A percentile compares a stretch with the other conserved stretches of the same genome.
phyloP scores from a whole-genome alignment of 306 rosid species.

The Boehmeria nivea region DNA sequence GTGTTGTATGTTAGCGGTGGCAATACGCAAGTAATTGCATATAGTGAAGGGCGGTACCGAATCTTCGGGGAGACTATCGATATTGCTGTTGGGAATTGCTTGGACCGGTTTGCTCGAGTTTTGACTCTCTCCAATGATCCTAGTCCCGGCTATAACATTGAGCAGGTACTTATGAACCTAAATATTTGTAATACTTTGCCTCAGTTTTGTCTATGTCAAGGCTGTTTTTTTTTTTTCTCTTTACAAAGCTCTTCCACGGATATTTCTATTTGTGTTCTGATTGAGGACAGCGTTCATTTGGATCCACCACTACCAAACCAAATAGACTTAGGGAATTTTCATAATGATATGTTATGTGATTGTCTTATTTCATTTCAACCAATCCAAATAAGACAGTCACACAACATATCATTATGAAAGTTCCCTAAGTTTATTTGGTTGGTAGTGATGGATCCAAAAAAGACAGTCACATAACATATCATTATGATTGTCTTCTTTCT shows the following conservation, averaged over 20 bases:
- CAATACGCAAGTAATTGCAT: slow-evolving; percentile 89
- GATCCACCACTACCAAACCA: too few relatives aligned
- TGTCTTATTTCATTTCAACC: too few relatives aligned
- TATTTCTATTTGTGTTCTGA: too few relatives aligned
- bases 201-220: neutral
- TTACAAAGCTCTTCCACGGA: neutral
- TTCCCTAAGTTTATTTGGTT: too few relatives aligned
- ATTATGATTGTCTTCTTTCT: too few relatives aligned
- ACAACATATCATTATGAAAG: too few relatives aligned
- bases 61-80: slow-evolving; percentile 95
- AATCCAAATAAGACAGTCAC: too few relatives aligned
- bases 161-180: slow-evolving; percentile 50
- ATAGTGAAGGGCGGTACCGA: slow-evolving; percentile 82
- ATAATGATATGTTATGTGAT: too few relatives aligned
- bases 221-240: neutral
- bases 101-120: slow-evolving; percentile 89
- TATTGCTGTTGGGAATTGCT: slow-evolving; percentile 90
- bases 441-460: too few relatives aligned
- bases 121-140: slow-evolving; percentile 84
- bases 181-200: neutral
- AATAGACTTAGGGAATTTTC: too few relatives aligned
- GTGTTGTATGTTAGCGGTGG: slow-evolving; percentile 93
- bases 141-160: slow-evolving; percentile 83
- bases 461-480: too few relatives aligned
- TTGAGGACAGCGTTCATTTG: too few relatives aligned